Evolutionary conservation across 495 filamentous ascomycete genomes (phyloP), one percentile per base, ranked within the genome.

Genomic region (Aspergillus nidulans): DNA sequence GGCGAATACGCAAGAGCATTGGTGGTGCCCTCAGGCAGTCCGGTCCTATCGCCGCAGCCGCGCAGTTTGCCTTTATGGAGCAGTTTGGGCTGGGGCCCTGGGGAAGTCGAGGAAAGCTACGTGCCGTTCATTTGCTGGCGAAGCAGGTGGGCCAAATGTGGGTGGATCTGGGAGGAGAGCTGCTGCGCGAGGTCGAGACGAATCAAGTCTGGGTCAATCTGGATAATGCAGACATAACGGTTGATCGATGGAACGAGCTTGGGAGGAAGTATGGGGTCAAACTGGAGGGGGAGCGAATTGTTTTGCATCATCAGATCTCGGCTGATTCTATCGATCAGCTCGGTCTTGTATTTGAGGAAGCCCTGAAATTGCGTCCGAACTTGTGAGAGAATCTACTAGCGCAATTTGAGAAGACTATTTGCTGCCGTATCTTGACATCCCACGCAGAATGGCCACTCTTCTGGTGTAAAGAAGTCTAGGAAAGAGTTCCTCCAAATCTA

Each of bases 261-360:
- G 45, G 45, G 28, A 32, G 18, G 26, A 49, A 36, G 18, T 28
- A 49, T 36, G 45, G 45, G 4, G 28, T 49, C 4, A 49, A 21
- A 18, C 28, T 49, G 45, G 45, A 49, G 34, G 45, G 45, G 19
- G 23, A 36, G 28, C 45, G 28, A 5, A 36, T 49, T 13, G 45
- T 49, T 4, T 28, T 49, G 16, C 45, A 36, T 21, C 45, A 49
- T 21, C 45, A 49, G 45, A 49, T 21, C 18, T 49, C 45, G 10
- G n/a, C 21, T 6, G 44, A 47, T 24, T 25, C 44, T 9, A n/a
- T 32, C 16, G 25, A n/a, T 13, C 9, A 16, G 16, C 25, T 47
- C 4, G 25, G 44, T 4, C 6, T 19, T 19, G 44, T 32, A 10
- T 47, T 47, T n/a, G 7, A 9, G 6, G 44, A 32, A 23, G n/a